A percentile compares a stretch with the other conserved stretches of the same genome.
Conservation (phyloP, 2,329 filamentous ascomycete genomes). For the Monosporascus cannonballus region DNA sequence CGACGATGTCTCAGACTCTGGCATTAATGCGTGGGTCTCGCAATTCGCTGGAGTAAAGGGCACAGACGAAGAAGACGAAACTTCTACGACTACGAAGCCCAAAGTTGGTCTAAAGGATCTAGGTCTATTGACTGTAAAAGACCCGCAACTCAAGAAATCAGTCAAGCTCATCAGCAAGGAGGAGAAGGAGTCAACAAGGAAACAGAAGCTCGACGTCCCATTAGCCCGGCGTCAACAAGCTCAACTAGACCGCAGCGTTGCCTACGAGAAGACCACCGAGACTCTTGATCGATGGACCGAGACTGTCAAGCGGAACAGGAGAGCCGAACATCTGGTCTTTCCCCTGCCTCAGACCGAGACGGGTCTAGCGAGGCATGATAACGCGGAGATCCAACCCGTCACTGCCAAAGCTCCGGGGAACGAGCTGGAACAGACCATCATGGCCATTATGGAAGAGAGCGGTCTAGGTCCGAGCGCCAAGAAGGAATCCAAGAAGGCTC, state of each 20-base stretch:
- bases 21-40: constrained; percentile 47
- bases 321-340: constrained; percentile 85
- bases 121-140: constrained; percentile 62
- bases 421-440: constrained; percentile 79
- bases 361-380: constrained; percentile 49
- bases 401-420: constrained; percentile 62
- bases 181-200: constrained; percentile 43
- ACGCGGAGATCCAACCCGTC: constrained; percentile 59
- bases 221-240: constrained; percentile 83
- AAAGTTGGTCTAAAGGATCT: constrained; percentile 75
- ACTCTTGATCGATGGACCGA: constrained; percentile 88
- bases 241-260: constrained; percentile 71
- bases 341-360: constrained; percentile 70
- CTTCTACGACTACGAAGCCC: constrained; percentile 49
- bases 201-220: constrained; percentile 74
- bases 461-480: constrained; percentile 57
- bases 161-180: constrained; percentile 68
- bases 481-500: constrained; percentile 51
- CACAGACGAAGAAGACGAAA: constrained; percentile 42
- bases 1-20: constrained; percentile 44
- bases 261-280: constrained; percentile 87
- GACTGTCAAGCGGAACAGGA: constrained; percentile 88
- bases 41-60: constrained; percentile 61
- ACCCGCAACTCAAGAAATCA: constrained; percentile 70
- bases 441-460: constrained; percentile 84